Evolutionary conservation across 106 monocot species (phyloP), one percentile per base, ranked within the genome.

Genomic region (Phalaenopsis equestris): DNA sequence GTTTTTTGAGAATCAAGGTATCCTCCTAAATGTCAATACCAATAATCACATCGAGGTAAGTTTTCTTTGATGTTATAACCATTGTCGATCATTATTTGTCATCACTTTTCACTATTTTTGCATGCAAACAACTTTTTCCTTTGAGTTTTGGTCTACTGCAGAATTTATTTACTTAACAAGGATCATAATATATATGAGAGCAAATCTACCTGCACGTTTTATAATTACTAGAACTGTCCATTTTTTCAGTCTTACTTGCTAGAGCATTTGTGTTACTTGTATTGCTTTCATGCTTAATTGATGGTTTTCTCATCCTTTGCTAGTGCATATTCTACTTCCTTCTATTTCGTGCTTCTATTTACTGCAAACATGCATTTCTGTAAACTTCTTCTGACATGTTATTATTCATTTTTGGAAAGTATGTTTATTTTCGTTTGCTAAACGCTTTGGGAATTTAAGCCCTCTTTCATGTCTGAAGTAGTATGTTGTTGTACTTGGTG

Each of bases 1-100:
- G 88, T 88, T 88, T 83, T 17, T 88, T 75, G 83, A 85, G 80
- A 83, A 83, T 67, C 80, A 79, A 80, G 85, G 88, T 47, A 78
- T 83, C 49, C 85, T 88, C 77, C 41, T 88, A 47, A 88, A 79
- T 49, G 78, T 88, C 10, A 88, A 72, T 45, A 75, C 43, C n/a
- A 70, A 80, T 21, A 81, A 88, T 37, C 76, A 88, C 52, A 85
- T 88, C 75, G 85, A 88, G 88, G 88, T 55, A 68, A 77, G 84
- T 81, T 39, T 23, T 77, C 46, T 36, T 61, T 47, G 16, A 6
- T 42, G 68, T 42, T 41, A 74, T 74, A 8, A n/a, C 42, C 4
- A 17, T 73, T 73, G 7, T 75, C 43, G 23, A 41, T 75, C 42
- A 75, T 48, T 68, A 6, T 21, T 46, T 45, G 21, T 24, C 5